Evolutionary conservation across 179 eudicot species (phyloP).

Genomic region (Gypsophila paniculata): DNA sequence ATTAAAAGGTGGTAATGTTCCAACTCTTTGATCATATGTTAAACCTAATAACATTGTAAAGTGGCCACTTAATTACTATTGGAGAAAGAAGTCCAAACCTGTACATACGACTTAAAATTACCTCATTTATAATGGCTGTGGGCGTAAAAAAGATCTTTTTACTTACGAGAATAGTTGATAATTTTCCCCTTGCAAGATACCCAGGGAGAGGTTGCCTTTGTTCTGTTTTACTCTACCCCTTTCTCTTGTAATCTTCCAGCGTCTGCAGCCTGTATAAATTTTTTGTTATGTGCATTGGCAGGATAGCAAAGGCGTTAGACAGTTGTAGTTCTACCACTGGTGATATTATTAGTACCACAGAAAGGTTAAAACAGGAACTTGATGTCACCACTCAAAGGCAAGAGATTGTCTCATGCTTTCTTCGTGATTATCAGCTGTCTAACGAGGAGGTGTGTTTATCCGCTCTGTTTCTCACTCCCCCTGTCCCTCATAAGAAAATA

Average conservation of each 20-base stretch:
- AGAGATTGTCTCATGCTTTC: constrained; percentile 88
- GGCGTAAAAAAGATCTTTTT: not conserved
- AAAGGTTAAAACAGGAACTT: constrained; percentile 91
- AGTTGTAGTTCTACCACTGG: constrained; percentile 88
- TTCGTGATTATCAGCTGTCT: constrained; percentile 93
- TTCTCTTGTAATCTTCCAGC: not conserved
- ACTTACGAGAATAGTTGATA: not conserved
- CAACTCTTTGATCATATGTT: not conserved
- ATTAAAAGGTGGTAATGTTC: not conserved
- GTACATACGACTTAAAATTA: not conserved
- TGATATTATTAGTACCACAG: constrained; percentile 92
- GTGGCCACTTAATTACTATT: too few relatives aligned
- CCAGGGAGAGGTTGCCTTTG: not conserved
- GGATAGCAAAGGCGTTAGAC: constrained; percentile 75
- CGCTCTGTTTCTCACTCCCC: not conserved
- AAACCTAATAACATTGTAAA: not conserved
- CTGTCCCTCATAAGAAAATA: not conserved
- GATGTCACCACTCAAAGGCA: constrained; percentile 89
- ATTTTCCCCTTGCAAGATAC: not conserved
- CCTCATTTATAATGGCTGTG: not conserved
- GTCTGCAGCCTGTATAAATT: not conserved
- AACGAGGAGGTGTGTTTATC: constrained; percentile 68
- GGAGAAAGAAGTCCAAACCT: not conserved
- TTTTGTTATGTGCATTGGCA: constrained; percentile 35
- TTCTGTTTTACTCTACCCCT: not conserved